Evolutionary conservation across 1,284 basidiomycete species (phyloP).

Genomic region (Cryptococcus hybrid): DNA sequence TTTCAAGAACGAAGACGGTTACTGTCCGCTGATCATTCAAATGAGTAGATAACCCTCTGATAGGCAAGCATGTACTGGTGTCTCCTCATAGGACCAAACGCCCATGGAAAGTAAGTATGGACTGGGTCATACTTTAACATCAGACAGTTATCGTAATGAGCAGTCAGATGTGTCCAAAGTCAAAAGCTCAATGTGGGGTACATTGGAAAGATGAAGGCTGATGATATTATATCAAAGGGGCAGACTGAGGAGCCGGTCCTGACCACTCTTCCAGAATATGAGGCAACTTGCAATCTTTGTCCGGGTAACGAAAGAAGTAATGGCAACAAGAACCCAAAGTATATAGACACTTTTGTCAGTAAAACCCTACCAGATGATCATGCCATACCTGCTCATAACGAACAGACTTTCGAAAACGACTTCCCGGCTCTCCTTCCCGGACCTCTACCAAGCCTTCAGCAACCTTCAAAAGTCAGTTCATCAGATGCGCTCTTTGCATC

Average conservation of each 20-base stretch:
- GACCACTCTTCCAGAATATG: conserved; percentile 63
- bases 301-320: conserved; percentile 81
- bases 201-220: not conserved
- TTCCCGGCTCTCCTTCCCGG: conserved; percentile 56
- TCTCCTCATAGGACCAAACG: conserved; percentile 66
- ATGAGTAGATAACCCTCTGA: conserved; percentile 48
- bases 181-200: not conserved
- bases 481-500: conserved; percentile 61
- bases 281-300: conserved; percentile 83
- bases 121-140: too few species aligned
- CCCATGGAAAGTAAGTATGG: conserved; percentile 41
- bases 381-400: not conserved
- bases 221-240: conserved; percentile 38
- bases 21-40: conserved; percentile 1
- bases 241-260: conserved; percentile 69
- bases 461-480: too few species aligned
- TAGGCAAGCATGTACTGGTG: conserved; percentile 64
- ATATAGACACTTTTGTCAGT: conserved; percentile 62
- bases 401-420: conserved; percentile 71
- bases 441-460: too few species aligned
- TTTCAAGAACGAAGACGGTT: conserved; percentile 1
- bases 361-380: not conserved
- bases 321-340: conserved; percentile 68
- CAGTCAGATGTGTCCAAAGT: not conserved
- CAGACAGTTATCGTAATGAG: not conserved